Evolutionary conservation across 1,139 yeast species (phyloP), one percentile per base, ranked within the genome.

Genomic region (Protomyces lactucae-debilis): DNA sequence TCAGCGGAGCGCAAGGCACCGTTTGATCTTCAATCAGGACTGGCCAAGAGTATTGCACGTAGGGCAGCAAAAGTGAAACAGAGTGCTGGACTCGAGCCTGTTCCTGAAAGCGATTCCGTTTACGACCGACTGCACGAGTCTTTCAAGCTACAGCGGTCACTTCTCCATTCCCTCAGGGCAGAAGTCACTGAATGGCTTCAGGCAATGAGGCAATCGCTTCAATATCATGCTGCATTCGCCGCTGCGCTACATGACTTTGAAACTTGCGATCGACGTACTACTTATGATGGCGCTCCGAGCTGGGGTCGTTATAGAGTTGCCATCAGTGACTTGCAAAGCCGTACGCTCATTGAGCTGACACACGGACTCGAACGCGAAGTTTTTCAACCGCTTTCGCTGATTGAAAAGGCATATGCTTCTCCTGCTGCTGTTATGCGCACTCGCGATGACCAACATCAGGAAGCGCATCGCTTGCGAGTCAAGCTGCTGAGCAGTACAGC

Each of bases 41-140:
- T 64, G 5, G 57, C 65, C n/a, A 67, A 64, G 52, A 57, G 57
- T 1, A 32, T 65, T 8, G 60, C 55, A 2, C 63, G 68, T 6
- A 45, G 64, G 9, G 23, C 55, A 23, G n/a, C 59, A 3, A 54
- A 54, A 52, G 14, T 55, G 28, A 60, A 54, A 39, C 64, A 54
- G n/a, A 32, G 43, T 23, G 39, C 55, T 14, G 59, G 64, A 12
- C 14, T 54, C 9, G 59, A 46, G 48, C 57, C 54, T 5, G 57
- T 52, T 4, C 32, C 35, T 8, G 52, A 60, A 10, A 23, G 40
- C 12, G 57, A 54, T 23, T 21, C n/a, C 28, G 35, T 54, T 35
- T 54, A 54, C 51, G 59, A 60, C 40, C 52, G 59, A 3, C 23
- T 60, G 5, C 54, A 36, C 25, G 48, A 36, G 35, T 16, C 36